Evolutionary conservation across 768 basidiomycete genomes (phyloP).

Genomic region (Lactarius hatsudake): DNA sequence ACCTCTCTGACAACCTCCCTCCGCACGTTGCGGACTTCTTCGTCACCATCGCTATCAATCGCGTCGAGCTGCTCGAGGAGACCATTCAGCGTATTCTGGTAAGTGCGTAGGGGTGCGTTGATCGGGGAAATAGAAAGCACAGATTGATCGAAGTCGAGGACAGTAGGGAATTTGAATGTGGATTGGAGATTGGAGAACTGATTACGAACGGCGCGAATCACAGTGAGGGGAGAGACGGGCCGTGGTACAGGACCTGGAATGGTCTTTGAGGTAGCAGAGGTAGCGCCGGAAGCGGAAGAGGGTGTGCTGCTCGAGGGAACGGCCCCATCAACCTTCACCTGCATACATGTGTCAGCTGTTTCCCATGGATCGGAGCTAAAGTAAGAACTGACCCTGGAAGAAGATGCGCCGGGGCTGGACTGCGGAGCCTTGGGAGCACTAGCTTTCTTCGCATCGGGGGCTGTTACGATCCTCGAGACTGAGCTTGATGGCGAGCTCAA

Average conservation of each 20-base stretch:
- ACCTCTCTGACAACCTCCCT: conserved; percentile 54
- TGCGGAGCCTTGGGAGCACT: background rate
- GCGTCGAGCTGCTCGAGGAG: conserved; percentile 64
- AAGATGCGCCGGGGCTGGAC: conserved; percentile 9
- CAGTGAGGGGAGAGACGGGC: conserved; percentile 12
- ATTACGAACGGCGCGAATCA: conserved; percentile 13
- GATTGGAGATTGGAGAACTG: conserved; percentile 13
- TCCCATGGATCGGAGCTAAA: background rate
- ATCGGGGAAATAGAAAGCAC: conserved; percentile 56
- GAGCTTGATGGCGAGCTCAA: conserved; percentile 15
- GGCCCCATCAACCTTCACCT: conserved; percentile 1
- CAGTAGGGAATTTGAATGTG: conserved; percentile 13
- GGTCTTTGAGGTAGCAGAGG: background rate
- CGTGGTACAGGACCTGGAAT: background rate
- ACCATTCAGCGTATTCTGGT: conserved; percentile 58
- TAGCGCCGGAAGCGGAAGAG: background rate
- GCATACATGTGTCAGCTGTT: background rate
- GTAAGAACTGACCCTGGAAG: conserved; percentile 4
- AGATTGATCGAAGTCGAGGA: conserved; percentile 11
- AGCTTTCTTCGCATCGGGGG: conserved; percentile 2
- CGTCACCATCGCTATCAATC: conserved; percentile 62
- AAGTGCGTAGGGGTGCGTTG: conserved; percentile 60
- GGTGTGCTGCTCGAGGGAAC: background rate
- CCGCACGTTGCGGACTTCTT: conserved; percentile 49
- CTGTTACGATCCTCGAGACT: conserved; percentile 19